phyloP scores from a whole-genome alignment of 441 rosid species.

The Lepidium campestre region DNA sequence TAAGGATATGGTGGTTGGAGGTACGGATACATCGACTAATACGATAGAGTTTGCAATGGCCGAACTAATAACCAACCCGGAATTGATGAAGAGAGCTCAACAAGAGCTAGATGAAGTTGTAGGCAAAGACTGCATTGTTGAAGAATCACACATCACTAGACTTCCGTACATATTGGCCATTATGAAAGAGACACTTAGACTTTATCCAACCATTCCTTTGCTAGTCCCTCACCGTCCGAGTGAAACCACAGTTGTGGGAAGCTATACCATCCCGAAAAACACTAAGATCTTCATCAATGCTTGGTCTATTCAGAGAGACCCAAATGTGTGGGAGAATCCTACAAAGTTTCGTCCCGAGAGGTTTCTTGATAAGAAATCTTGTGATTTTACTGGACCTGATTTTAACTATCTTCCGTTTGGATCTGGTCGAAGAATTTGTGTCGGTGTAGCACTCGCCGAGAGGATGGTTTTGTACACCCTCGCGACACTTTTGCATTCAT shows the following conservation, averaged over 20 bases:
- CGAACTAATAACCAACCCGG: constrained; percentile 35
- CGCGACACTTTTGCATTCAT: constrained; percentile 46
- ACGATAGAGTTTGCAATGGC: constrained; percentile 43
- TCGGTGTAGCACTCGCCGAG: constrained; percentile 46
- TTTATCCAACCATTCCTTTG: constrained; percentile 42
- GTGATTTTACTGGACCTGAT: constrained; percentile 40
- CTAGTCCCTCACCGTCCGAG: constrained; percentile 43
- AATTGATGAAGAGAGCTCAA: constrained; percentile 27
- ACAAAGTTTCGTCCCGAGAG: constrained; percentile 39
- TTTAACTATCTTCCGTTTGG: constrained; percentile 47
- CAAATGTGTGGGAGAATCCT: constrained; percentile 42
- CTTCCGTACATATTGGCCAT: constrained; percentile 38
- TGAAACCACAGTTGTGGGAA: constrained; percentile 28
- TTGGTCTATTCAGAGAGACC: constrained; percentile 50
- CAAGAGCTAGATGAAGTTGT: constrained; percentile 42
- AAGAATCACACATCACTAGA: constrained; percentile 42
- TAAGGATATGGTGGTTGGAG: constrained; percentile 54
- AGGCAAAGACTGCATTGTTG: constrained; percentile 36
- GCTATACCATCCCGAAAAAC: constrained; percentile 37
- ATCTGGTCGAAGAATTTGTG: constrained; percentile 48
- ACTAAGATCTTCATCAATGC: constrained; percentile 39
- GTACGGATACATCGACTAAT: constrained; percentile 39
- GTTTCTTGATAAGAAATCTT: constrained; percentile 27
- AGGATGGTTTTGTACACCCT: constrained; percentile 44
- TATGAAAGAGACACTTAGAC: constrained; percentile 46